A percentile compares a stretch with the other conserved stretches of the same genome.
phyloP scores from a whole-genome alignment of 345 rosid species.

The Toxicodendron radicans region DNA sequence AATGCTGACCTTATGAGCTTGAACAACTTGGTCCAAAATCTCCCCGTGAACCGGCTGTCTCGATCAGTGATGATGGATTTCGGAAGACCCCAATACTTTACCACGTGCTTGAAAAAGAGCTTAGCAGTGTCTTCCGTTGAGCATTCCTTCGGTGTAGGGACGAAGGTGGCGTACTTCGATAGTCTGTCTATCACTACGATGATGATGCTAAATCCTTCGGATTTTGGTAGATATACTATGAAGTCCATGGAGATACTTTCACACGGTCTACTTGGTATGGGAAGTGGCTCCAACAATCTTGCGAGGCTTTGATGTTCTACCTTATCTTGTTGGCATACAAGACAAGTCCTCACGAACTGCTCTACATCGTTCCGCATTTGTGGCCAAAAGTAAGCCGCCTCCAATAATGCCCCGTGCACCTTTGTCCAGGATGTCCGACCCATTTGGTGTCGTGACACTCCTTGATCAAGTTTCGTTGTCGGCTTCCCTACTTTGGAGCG shows the following conservation, averaged over 20 bases:
- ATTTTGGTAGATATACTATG: background rate
- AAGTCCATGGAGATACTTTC: background rate
- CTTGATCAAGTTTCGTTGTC: accelerated
- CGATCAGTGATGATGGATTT: background rate
- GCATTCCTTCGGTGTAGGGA: background rate
- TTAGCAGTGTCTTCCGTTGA: background rate
- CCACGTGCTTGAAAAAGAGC: constrained; percentile 6
- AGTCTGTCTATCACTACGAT: background rate
- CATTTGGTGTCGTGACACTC: constrained; percentile 17
- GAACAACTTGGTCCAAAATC: background rate
- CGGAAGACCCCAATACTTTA: constrained; percentile 1
- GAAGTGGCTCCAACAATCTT: background rate
- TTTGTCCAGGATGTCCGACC: background rate
- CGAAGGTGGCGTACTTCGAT: background rate
- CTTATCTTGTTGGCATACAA: background rate
- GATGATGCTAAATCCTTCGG: background rate
- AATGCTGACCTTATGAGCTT: background rate
- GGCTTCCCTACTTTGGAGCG: background rate
- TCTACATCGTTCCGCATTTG: background rate
- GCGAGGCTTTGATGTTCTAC: accelerated
- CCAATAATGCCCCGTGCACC: background rate
- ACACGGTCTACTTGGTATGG: background rate
- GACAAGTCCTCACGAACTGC: background rate
- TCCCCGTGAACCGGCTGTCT: background rate
- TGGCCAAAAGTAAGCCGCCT: background rate